Evolutionary conservation across 805 yeast genomes (phyloP), one percentile per base, ranked within the genome.

Genomic region (Yamadazyma philogaea): DNA sequence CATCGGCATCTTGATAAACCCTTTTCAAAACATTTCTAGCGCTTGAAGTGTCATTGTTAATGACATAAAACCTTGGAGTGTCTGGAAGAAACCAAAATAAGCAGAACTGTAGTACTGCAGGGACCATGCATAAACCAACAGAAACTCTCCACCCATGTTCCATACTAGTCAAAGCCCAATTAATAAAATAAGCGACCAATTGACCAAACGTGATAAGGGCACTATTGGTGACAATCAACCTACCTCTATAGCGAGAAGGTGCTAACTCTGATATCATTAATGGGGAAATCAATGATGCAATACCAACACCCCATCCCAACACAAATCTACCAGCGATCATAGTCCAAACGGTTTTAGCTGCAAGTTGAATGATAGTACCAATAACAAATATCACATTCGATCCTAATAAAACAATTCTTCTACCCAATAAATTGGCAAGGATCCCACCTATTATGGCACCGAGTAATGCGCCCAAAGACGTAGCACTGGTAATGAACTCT

Each of bases 281-380:
- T 1, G 99, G 99, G n/a, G 98, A 88, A 43, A 88, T 84, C 41
- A 91, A 70, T 2, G 97, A 89, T 1, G 97, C 98, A 42, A 87
- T 77, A 52, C 99, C 99, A 20, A 91, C 97, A 54, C 96, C 98
- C 63, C 87, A 86, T 14, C 99, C 99, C 84, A 93, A 86, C 37
- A 91, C 72, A 51, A 93, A 83, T 60, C 98, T 77, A 34, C 98
- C 99, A 11, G 69, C 81, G 49, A 87, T 82, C 98, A 91, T 91
- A 34, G 84, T 81, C 95, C 96, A 87, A 46, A 88, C 82, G 3
- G 82, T 70, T 42, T 79, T 77, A 7, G 97, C 80, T 22, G 83
- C 86, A 45, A 93, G 78, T 68, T 91, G 99, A 45, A 90, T 68
- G 34, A 78, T 75, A 16, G 96, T 87, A 46, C 99, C 99, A 30